These are phyloP conservation scores for Nicotiana obtusifolia DNA, from an alignment of 257 asterid species.

Conservation along the genomic window DNA sequence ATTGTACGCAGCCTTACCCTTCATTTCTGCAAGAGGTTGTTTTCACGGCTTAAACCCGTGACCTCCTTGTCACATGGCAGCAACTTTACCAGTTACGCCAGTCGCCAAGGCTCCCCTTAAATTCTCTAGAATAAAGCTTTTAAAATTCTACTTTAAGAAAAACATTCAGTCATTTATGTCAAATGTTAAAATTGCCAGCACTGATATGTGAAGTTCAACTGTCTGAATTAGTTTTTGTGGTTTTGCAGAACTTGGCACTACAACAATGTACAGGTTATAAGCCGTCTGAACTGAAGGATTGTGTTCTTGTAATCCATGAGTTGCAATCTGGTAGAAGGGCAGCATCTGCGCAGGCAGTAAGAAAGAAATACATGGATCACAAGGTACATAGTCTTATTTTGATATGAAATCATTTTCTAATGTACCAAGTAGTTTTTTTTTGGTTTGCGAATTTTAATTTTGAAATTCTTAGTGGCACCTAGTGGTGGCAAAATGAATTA, in stretches of 20 bases:
- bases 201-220: not conserved
- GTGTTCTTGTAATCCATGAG: constrained; percentile 33
- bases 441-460: not conserved
- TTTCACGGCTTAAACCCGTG: too few species aligned
- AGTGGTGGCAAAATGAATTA: too few species aligned
- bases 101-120: not conserved
- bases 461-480: not conserved
- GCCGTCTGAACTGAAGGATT: constrained; percentile 58
- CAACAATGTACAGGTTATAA: constrained; percentile 58
- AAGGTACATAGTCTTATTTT: constrained; percentile 19
- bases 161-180: not conserved
- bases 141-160: not conserved
- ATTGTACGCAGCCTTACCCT: too few species aligned
- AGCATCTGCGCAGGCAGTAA: constrained; percentile 17
- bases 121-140: not conserved
- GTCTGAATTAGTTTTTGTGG: not conserved
- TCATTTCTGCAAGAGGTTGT: too few species aligned
- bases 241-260: constrained; percentile 47
- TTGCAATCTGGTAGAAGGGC: constrained; percentile 15
- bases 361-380: constrained; percentile 27
- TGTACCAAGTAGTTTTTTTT: not conserved
- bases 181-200: not conserved
- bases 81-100: too few species aligned
- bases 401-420: not conserved
- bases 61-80: too few species aligned